phyloP scores from a whole-genome alignment of 164 flowering plant genomes.

The Echeveria elegans region DNA sequence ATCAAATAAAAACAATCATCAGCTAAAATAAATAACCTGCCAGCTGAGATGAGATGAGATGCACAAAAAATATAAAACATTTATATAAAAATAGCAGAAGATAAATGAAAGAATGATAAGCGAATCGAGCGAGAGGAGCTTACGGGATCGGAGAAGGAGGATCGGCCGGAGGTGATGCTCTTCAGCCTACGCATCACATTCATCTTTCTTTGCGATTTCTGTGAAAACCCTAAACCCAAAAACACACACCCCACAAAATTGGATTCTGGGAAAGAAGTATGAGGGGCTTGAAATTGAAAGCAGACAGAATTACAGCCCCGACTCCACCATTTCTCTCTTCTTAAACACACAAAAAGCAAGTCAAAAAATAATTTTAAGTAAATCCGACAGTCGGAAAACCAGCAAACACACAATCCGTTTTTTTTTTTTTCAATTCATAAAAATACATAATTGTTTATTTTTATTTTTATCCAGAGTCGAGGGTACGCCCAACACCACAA shows the following conservation, averaged over 20 bases:
- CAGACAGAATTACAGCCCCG: too few species aligned
- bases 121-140: slow-evolving; percentile 11
- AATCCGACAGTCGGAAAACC: slow-evolving; percentile 4
- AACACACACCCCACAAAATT: neutral
- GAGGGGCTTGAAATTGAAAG: neutral
- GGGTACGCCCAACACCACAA: neutral
- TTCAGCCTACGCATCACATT: slow-evolving; percentile 85
- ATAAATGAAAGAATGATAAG: too few species aligned
- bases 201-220: slow-evolving; percentile 30
- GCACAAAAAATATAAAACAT: neutral
- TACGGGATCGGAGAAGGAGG: slow-evolving; percentile 87
- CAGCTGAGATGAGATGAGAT: neutral
- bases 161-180: slow-evolving; percentile 89
- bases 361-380: neutral
- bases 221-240: neutral
- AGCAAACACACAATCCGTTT: neutral
- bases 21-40: neutral
- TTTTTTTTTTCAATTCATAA: neutral
- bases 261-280: neutral
- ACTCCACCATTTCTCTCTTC: neutral
- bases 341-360: neutral
- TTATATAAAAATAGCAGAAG: too few species aligned
- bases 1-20: neutral
- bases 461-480: too few species aligned
- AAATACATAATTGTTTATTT: too few species aligned